Evolutionary conservation across 1,284 basidiomycete genomes (phyloP).

Genomic region (Fomitopsis betulina): DNA sequence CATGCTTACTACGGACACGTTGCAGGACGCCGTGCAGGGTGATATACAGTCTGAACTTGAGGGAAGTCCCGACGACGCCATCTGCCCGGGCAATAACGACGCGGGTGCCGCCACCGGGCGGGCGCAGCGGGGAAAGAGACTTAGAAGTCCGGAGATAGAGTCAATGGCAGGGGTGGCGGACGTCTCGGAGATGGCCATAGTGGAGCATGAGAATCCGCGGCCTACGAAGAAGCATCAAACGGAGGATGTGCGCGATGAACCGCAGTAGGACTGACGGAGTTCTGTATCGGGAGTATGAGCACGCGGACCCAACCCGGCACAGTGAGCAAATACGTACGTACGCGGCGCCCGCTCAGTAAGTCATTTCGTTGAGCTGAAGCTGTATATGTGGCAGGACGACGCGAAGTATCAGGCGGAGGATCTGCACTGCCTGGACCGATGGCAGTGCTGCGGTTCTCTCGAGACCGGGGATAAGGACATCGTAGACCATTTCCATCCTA

Average conservation of each 20-base stretch:
- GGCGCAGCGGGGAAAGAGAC: conserved; percentile 1
- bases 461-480: neutral
- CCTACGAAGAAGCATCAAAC: neutral
- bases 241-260: neutral
- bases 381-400: neutral
- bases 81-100: neutral
- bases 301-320: neutral
- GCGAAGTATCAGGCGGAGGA: neutral
- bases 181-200: neutral
- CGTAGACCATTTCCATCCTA: no score
- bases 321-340: neutral
- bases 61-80: neutral
- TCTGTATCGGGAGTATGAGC: neutral
- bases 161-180: neutral
- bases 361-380: neutral
- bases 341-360: neutral
- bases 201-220: neutral
- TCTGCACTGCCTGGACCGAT: neutral
- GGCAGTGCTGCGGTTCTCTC: neutral
- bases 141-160: conserved; percentile 2
- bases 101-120: neutral
- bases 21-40: neutral
- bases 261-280: neutral
- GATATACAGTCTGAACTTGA: neutral
- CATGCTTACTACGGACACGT: neutral